Percentiles rank a stretch among this genome's conserved stretches.
phyloP scores from a whole-genome alignment of 192 early-diverging fungal species.

The Oehlia diaphana region DNA sequence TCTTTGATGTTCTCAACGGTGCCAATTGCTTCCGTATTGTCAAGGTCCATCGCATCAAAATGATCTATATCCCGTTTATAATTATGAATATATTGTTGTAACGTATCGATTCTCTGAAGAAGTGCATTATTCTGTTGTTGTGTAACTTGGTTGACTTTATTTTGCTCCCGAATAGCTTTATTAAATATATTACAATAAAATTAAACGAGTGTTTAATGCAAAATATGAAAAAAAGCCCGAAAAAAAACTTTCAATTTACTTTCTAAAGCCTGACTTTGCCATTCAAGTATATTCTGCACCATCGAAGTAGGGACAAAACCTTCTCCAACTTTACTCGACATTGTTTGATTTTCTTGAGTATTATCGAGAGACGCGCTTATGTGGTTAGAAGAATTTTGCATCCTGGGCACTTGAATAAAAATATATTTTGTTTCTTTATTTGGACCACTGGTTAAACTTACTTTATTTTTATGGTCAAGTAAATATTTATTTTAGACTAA shows the following conservation, averaged over 20 bases:
- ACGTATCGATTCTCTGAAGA: not conserved
- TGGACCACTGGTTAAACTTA: too few species aligned
- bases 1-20: not conserved
- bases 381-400: not conserved
- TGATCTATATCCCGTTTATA: not conserved
- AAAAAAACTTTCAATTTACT: not conserved
- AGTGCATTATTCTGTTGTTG: constrained; percentile 2
- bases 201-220: too few species aligned
- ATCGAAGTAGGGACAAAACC: not conserved
- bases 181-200: too few species aligned
- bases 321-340: not conserved
- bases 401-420: not conserved
- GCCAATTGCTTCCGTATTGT: not conserved
- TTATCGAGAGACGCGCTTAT: not conserved
- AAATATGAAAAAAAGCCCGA: not conserved
- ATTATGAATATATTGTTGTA: not conserved
- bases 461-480: not conserved
- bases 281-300: constrained; percentile 14
- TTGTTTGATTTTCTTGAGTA: not conserved
- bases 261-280: constrained; percentile 17
- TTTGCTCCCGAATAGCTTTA: constrained; percentile 14
- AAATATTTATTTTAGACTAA: not conserved
- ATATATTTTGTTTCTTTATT: too few species aligned
- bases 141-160: not conserved
- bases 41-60: not conserved